phyloP scores from a whole-genome alignment of 169 alveolate genomes.

The Cryptosporidium bovis region DNA sequence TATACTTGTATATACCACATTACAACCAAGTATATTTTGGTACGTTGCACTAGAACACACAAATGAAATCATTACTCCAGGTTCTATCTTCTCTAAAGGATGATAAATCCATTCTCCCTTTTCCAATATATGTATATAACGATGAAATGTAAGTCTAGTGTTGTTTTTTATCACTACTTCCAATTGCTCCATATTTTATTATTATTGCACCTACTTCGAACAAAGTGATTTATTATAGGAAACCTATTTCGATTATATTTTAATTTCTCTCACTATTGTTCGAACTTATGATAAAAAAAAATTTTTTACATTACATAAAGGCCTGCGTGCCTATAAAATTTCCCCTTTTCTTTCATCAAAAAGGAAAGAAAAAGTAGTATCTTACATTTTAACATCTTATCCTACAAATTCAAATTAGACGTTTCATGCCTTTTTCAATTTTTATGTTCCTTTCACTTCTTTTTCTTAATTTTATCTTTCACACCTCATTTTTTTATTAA shows the following conservation, averaged over 20 bases:
- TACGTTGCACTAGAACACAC: constrained; percentile 47
- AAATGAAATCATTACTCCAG: constrained; percentile 49
- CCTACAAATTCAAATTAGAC: too few relatives aligned
- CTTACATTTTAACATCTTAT: too few relatives aligned
- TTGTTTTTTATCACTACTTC: constrained; percentile 56
- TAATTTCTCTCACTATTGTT: too few relatives aligned
- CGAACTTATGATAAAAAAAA: too few relatives aligned
- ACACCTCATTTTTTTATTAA: neutral
- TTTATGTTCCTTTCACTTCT: too few relatives aligned
- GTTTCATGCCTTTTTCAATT: too few relatives aligned
- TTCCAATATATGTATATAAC: constrained; percentile 42
- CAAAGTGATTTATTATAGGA: too few relatives aligned
- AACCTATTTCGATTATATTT: too few relatives aligned
- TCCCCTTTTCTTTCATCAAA: too few relatives aligned
- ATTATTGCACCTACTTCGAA: neutral
- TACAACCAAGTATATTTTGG: constrained; percentile 21
- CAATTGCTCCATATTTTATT: constrained; percentile 49
- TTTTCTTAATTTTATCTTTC: neutral
- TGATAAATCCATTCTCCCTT: constrained; percentile 71
- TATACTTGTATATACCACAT: constrained; percentile 48
- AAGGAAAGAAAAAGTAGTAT: too few relatives aligned
- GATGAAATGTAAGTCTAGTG: constrained; percentile 57
- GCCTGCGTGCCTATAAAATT: too few relatives aligned
- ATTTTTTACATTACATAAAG: too few relatives aligned
- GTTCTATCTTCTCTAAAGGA: constrained; percentile 39